phyloP scores from a whole-genome alignment of 768 basidiomycete species.

The Suillus ampliporus region DNA sequence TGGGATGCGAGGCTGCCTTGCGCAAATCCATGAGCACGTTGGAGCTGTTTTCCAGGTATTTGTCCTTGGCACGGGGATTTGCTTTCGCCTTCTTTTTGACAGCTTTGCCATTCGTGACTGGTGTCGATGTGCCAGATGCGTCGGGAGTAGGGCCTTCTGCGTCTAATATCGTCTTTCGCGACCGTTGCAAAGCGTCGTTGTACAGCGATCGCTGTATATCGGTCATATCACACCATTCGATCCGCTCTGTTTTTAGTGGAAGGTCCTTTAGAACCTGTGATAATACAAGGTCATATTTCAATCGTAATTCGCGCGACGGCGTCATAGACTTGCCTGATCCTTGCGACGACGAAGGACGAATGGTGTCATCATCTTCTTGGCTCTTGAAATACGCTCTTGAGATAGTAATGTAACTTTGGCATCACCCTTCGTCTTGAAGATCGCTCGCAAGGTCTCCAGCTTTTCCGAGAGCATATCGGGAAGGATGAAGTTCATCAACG shows the following conservation, averaged over 20 bases:
- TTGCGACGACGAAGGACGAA: conserved; percentile 97
- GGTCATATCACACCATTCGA: conserved; percentile 96
- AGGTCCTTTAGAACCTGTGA: conserved; percentile 87
- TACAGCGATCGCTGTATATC: conserved; percentile 83
- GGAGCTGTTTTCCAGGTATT: conserved; percentile 82
- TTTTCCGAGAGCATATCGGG: conserved; percentile 86
- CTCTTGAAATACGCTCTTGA: conserved; percentile 90
- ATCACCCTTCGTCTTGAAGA: conserved; percentile 98
- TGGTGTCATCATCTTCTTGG: conserved; percentile 99
- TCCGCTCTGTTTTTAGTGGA: conserved; percentile 89
- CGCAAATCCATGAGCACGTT: conserved; percentile 98
- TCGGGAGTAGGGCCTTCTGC: conserved; percentile 28
- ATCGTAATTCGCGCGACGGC: not conserved
- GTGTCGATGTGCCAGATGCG: conserved; percentile 39
- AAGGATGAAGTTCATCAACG: conserved; percentile 96
- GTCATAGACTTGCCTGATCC: conserved; percentile 68
- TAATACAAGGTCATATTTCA: conserved; percentile 6
- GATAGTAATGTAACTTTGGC: conserved; percentile 87
- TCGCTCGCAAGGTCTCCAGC: conserved; percentile 82
- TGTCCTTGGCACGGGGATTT: conserved; percentile 59
- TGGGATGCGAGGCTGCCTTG: conserved; percentile 95
- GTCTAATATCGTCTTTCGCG: conserved; percentile 79
- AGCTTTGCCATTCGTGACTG: conserved; percentile 30
- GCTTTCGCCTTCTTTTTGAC: conserved; percentile 38
- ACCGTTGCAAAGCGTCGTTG: conserved; percentile 82